Conservation (phyloP, 257 asterid species). For the Salvia rosmarinus region DNA sequence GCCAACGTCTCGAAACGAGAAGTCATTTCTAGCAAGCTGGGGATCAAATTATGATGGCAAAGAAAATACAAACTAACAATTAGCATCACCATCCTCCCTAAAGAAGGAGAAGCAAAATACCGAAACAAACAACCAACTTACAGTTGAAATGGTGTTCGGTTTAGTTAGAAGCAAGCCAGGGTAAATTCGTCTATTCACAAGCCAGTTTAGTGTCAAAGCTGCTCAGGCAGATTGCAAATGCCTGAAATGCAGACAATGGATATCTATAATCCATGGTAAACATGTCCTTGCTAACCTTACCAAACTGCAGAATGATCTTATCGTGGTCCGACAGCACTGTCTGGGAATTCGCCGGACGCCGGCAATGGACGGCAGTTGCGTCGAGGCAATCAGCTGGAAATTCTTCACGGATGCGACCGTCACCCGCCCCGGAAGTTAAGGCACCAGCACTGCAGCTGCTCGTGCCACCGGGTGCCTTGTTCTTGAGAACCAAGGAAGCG, state of each 20-base stretch:
- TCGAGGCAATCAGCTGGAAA: constrained; percentile 63
- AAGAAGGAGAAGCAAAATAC: constrained; percentile 11
- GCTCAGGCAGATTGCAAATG: constrained; percentile 75
- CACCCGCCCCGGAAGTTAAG: constrained; percentile 66
- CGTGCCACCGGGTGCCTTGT: constrained; percentile 79
- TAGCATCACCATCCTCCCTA: constrained; percentile 1
- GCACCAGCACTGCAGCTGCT: constrained; percentile 76
- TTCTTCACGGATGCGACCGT: constrained; percentile 73
- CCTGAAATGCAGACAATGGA: constrained; percentile 74
- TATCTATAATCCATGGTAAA: constrained; percentile 77
- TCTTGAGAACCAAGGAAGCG: constrained; percentile 61
- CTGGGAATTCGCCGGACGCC: constrained; percentile 39
- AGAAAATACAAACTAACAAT: constrained; percentile 2
- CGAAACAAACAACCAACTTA: neutral
- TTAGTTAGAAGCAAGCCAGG: constrained; percentile 9
- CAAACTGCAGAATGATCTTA: constrained; percentile 66
- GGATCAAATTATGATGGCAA: neutral
- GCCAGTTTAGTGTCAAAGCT: constrained; percentile 83
- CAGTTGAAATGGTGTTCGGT: neutral
- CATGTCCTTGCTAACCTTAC: constrained; percentile 70
- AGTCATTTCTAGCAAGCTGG: neutral
- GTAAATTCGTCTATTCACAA: constrained; percentile 49
- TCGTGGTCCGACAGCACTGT: constrained; percentile 50
- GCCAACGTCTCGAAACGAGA: neutral
- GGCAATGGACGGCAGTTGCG: constrained; percentile 42